These are phyloP conservation scores for Boletus rufocinnamomeus DNA, from an alignment of 768 basidiomycete genomes.

Conservation along the genomic window DNA sequence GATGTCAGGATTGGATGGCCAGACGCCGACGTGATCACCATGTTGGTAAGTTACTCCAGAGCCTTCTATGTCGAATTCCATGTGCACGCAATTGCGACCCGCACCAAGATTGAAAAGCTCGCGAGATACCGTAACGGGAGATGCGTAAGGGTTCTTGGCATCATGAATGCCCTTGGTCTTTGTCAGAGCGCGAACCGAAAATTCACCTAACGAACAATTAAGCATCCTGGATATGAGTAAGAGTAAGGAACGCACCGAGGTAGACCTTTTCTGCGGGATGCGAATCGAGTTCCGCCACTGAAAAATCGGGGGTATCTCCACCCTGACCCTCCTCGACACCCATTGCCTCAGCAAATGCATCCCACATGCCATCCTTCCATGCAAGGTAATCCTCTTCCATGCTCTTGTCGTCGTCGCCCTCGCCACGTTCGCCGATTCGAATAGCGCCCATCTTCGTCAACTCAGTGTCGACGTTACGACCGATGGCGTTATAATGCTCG, in stretches of 20 bases:
- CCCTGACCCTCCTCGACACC: conserved; percentile 95
- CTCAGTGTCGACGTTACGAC: conserved; percentile 71
- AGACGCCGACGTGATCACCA: conserved; percentile 96
- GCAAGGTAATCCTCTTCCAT: conserved; percentile 99
- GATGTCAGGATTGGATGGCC: conserved; percentile 92
- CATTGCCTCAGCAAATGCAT: conserved; percentile 78
- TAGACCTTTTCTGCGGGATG: conserved; percentile 89
- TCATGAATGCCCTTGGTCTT: conserved; percentile 96
- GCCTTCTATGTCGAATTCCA: conserved; percentile 92
- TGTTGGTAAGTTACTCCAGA: conserved; percentile 99
- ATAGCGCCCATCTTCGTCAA: conserved; percentile 78
- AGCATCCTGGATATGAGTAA: neutral
- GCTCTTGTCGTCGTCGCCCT: conserved; percentile 98
- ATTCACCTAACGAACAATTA: conserved; percentile 62
- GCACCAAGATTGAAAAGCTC: conserved; percentile 80
- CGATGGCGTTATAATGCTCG: conserved; percentile 94
- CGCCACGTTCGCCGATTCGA: conserved; percentile 87
- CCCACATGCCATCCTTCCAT: conserved; percentile 99
- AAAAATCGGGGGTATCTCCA: conserved; percentile 92
- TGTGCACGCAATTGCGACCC: conserved; percentile 90
- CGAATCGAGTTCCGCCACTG: conserved; percentile 77
- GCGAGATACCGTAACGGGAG: conserved; percentile 72
- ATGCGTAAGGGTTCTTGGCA: conserved; percentile 94
- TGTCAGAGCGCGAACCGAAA: conserved; percentile 91
- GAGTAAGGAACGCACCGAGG: conserved; percentile 60